phyloP scores from a whole-genome alignment of 805 yeast genomes.

The Dipodascus geniculatus region DNA sequence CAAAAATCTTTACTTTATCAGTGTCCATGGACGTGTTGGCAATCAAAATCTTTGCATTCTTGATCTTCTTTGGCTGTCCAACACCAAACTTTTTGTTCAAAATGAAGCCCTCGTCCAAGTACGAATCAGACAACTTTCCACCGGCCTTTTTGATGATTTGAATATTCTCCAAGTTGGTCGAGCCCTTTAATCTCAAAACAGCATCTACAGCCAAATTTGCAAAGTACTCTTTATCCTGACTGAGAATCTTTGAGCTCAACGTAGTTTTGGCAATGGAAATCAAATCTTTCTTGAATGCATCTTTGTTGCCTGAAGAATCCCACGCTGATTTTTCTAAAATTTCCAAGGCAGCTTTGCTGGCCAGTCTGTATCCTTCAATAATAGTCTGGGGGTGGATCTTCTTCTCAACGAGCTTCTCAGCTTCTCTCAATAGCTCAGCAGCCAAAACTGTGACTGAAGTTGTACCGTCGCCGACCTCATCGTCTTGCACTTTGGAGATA shows the following conservation, averaged over 20 bases:
- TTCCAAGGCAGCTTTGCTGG: constrained; percentile 67
- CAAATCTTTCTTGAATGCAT: constrained; percentile 61
- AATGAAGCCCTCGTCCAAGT: constrained; percentile 91
- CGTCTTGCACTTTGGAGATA: constrained; percentile 91
- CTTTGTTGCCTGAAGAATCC: constrained; percentile 51
- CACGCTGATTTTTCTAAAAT: constrained; percentile 73
- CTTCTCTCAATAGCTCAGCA: constrained; percentile 90
- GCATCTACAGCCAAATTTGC: constrained; percentile 91
- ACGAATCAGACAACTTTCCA: constrained; percentile 83
- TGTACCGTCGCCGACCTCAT: constrained; percentile 98
- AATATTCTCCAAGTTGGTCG: constrained; percentile 81
- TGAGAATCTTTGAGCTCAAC: constrained; percentile 78
- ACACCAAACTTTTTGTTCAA: constrained; percentile 88
- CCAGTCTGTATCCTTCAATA: constrained; percentile 89
- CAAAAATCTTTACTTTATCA: constrained; percentile 93
- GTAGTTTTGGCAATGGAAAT: constrained; percentile 87
- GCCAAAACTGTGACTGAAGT: constrained; percentile 91
- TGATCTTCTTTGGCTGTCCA: constrained; percentile 77
- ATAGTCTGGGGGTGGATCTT: constrained; percentile 97
- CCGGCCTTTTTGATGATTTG: constrained; percentile 91
- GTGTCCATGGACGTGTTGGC: constrained; percentile 94
- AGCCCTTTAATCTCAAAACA: constrained; percentile 72
- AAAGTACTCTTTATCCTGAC: constrained; percentile 90
- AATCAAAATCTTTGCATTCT: constrained; percentile 75
- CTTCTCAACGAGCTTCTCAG: constrained; percentile 82